These are phyloP conservation scores for Cladophialophora carrionii DNA, from an alignment of 2,329 filamentous ascomycete genomes.

Conservation along the genomic window DNA sequence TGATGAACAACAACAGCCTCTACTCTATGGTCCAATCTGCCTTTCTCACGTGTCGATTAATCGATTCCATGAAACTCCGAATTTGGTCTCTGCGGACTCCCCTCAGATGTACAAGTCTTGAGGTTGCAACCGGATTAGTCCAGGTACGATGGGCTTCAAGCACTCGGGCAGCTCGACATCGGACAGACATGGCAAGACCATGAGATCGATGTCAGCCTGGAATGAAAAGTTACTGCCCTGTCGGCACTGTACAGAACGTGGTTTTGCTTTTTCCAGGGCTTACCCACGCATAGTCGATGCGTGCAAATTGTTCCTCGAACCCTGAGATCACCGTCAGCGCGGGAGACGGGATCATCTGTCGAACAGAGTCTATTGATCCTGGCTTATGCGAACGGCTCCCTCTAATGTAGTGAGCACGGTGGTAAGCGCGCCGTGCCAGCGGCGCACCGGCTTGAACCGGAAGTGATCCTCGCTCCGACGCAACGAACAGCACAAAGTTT, in stretches of 20 bases:
- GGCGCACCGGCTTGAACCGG: not conserved
- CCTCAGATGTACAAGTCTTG: not conserved
- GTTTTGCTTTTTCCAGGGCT: not conserved
- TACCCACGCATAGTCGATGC: not conserved
- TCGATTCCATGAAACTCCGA: too few relatives aligned
- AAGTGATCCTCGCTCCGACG: not conserved
- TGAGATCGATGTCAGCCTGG: not conserved
- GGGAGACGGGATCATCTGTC: not conserved
- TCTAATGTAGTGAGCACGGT: not conserved
- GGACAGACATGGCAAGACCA: not conserved
- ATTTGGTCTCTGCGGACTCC: not conserved
- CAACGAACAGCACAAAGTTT: not conserved
- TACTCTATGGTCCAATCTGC: not conserved
- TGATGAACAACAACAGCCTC: not conserved
- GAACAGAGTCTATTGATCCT: not conserved
- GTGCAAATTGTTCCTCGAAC: not conserved
- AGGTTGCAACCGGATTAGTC: not conserved
- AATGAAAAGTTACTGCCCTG: slow-evolving; percentile 1
- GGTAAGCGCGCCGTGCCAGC: not conserved
- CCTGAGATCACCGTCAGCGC: not conserved
- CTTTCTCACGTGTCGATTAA: not conserved
- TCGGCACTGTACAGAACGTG: slow-evolving; percentile 17
- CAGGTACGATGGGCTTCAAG: slow-evolving; percentile 1
- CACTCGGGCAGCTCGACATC: not conserved
- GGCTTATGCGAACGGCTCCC: slow-evolving; percentile 1